Conservation (phyloP, 345 rosid species). For the Barbarea vulgaris region DNA sequence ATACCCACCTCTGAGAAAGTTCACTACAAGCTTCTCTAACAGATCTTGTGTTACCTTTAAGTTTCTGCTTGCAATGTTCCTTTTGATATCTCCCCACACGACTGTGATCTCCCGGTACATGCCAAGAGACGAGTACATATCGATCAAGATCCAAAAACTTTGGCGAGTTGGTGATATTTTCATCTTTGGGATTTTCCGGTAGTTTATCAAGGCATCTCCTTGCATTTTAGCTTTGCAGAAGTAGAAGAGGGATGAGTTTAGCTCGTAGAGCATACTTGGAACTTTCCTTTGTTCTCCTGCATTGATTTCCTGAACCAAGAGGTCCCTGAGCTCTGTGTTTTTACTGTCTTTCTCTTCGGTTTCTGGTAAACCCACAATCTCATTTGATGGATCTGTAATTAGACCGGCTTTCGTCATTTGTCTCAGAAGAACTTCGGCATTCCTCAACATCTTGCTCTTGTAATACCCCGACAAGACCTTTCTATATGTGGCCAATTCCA, state of each 20-base stretch:
- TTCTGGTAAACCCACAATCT: slow-evolving; percentile 34
- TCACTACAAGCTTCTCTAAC: slow-evolving; percentile 64
- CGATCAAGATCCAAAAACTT: slow-evolving; percentile 57
- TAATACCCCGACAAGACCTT: slow-evolving; percentile 59
- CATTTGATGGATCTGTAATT: slow-evolving; percentile 41
- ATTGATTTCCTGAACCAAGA: slow-evolving; percentile 47
- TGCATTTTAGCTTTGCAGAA: slow-evolving; percentile 89
- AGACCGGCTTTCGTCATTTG: slow-evolving; percentile 62
- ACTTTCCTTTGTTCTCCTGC: slow-evolving; percentile 43
- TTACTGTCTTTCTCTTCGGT: slow-evolving; percentile 33
- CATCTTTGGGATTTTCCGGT: slow-evolving; percentile 57
- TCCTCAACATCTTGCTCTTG: slow-evolving; percentile 54
- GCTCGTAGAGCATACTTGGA: slow-evolving; percentile 49
- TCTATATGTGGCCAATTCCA: slow-evolving; percentile 45
- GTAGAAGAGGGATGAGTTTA: slow-evolving; percentile 76
- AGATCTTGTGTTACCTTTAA: slow-evolving; percentile 57
- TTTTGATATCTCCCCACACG: slow-evolving; percentile 87
- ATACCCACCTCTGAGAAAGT: slow-evolving; percentile 82
- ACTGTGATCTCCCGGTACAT: slow-evolving; percentile 70
- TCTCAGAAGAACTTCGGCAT: slow-evolving; percentile 59
- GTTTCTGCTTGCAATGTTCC: slow-evolving; percentile 45
- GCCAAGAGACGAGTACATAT: slow-evolving; percentile 61
- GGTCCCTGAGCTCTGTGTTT: slow-evolving; percentile 42
- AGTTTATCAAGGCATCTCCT: slow-evolving; percentile 62
- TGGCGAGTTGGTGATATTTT: slow-evolving; percentile 56